Evolutionary conservation across 257 asterid species (phyloP).

Genomic region (Capsicum chinense): DNA sequence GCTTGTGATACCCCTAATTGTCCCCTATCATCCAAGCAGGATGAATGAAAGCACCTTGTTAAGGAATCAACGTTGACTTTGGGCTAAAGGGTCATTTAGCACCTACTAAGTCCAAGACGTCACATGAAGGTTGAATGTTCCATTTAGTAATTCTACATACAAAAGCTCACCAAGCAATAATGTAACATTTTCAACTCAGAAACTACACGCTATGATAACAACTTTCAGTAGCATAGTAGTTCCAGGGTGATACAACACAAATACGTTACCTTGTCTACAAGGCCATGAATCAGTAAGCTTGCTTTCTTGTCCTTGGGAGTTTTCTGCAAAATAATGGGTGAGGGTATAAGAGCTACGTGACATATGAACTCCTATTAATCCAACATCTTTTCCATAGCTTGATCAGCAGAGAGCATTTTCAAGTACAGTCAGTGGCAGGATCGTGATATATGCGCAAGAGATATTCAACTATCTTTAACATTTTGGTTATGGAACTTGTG

Average conservation of each 20-base stretch:
- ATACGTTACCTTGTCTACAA: slow-evolving; percentile 74
- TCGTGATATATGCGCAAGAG: background rate
- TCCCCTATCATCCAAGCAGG: background rate
- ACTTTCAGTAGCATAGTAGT: background rate
- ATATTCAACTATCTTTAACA: slow-evolving; percentile 10
- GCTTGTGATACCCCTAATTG: background rate
- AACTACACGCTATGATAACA: background rate
- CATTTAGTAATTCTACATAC: background rate
- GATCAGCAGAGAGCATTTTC: background rate
- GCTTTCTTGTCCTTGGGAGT: slow-evolving; percentile 99
- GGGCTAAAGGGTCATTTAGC: background rate
- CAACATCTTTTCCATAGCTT: background rate
- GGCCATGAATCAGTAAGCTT: slow-evolving; percentile 82
- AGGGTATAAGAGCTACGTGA: slow-evolving; percentile 1
- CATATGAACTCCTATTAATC: slow-evolving; percentile 2
- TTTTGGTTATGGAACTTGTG: slow-evolving; percentile 5
- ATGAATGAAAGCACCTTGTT: background rate
- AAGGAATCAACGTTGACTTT: background rate
- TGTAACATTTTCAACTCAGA: background rate
- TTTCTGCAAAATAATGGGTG: slow-evolving; percentile 55
- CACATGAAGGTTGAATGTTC: slow-evolving; percentile 10
- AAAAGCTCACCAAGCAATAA: background rate
- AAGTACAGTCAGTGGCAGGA: background rate
- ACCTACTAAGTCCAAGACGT: slow-evolving; percentile 18
- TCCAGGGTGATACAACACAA: background rate